Evolutionary conservation across 2,329 filamentous ascomycete genomes (phyloP), one percentile per base, ranked within the genome.

Genomic region (Verticillium alfalfae): DNA sequence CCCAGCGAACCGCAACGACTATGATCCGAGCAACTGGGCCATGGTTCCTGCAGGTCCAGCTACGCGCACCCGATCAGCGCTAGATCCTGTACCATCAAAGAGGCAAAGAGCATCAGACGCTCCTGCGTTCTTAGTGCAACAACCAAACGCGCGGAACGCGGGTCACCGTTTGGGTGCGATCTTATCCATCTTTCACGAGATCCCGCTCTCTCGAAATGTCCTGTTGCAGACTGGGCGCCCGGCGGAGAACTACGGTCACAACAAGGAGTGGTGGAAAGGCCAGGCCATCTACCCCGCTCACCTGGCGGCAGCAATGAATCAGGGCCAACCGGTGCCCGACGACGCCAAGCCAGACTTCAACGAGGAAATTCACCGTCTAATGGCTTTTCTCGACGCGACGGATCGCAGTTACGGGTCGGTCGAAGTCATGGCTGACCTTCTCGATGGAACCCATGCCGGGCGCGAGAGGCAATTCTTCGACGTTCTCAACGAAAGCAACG

Each of bases 191-290:
- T 77, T 84, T 45, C 83, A 88, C 67, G 77, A 82, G 61, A 88
- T 89, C 31, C 86, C 86, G 1, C 71, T 85, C 0, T 79, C 79
- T 1, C 79, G 85, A 59, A 87, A 88, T 65, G 73, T 81, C 2
- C 73, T 88, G 13, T 75, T 88, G 2, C 70, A 73, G 31, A 74
- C 72, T 10, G 79, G 79, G 1, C 60, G 69, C 3, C 70, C 78
- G 5, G 73, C 78, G 2, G 67, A 73, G 1, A 78, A 74, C 38
- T 88, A 88, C 64, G 85, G 85, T 1, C 77, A 81, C 65, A 78
- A 84, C 65, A 74, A 74, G 13, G 80, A 84, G 63, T 89, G 86
- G 86, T 89, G 86, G 86, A 81, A 79, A 64, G 86, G 86, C 3
- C 76, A 80, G 56, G 70, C 76, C 9, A 87, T 88, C 41, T 65